Base-by-base conservation (phyloP, 805 yeast species). In the Maudiozyma bulderi region DNA sequence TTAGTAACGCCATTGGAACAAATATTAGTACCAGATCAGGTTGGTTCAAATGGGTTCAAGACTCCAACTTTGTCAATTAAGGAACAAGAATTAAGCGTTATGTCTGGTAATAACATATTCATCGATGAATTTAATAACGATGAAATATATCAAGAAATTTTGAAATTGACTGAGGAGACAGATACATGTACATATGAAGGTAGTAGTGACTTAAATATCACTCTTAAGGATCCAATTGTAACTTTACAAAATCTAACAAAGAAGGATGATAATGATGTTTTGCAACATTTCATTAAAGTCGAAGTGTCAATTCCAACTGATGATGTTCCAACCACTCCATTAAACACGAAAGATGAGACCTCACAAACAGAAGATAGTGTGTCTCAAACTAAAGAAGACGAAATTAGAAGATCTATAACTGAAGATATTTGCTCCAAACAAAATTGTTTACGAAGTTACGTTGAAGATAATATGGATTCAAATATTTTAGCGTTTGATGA, bases 401-500 rank as follows among this genome's bases (percentile, higher is more conserved):
- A 35, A 6, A 35, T 35, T 8, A 35, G n/a, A 35, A 15, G 15
- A 13, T 35, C 38, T 35, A 14, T 35, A 13, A 35, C 38, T 35
- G 38, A 35, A 35, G 15, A 35, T 35, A 13, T 13, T 5, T 35
- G 38, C 14, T 13, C 38, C 3, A 14, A 35, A 13, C 14, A 35
- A 5, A n/a, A 6, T n/a, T 11, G 38, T 35, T 15, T 35, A n/a
- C 38, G 14, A 35, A 35, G 6, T 35, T 35, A n/a, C 8, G 8
- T 8, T n/a, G n/a, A n/a, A n/a, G 20, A 35, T n/a, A 11, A 13
- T n/a, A 14, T 8, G 7, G 38, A 35, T 6, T 35, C 40, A 7
- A 14, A 35, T 35, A 3, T 35, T n/a, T 51, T 66, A 3, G 54
- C 73, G 47, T 75, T 76, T 58, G 81, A 77, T 52, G 32, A 38